Base-by-base conservation (phyloP, 176 grass and related monocot genomes). In the Metroxylon sagu region DNA sequence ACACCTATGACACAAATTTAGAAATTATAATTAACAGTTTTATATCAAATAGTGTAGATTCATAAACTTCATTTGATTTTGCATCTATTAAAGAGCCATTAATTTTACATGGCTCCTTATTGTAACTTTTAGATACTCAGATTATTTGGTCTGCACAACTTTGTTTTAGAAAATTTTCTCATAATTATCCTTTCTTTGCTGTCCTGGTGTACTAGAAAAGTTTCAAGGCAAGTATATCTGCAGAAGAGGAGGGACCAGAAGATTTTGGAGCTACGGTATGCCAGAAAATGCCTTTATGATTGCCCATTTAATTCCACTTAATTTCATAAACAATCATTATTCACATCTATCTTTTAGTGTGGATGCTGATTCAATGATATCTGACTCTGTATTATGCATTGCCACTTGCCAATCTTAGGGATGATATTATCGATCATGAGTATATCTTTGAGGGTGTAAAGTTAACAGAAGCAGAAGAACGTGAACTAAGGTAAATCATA, bases 161-260 rank as follows among this genome's bases (percentile, higher is more conserved):
- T 10, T 43, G 8, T 2, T 43, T 43, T 43, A 43, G 35, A 43
- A 43, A 43, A 43, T 43, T 43, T 2, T 43, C 35, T 43, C 8
- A 43, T 43, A 43, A 43, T 78, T 25, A 59, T 2, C 62, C 54
- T 43, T 56, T n/a, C 4, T 55, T 69, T 61, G 35, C 35, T 2
- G 35, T 43, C 35, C 57, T 53, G 49, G 3, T 84, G 69, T 14
- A 43, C 19, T 80, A 90, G 86, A 76, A 90, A 90, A 68, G 73
- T 71, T 62, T 96, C 91, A 56, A 96, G 86, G 79, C 91, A 89
- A 28, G 80, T 74, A 4, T 96, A 90, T 77, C 72, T 96, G 61
- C 74, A 75, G 64, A 96, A 90, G 62, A 74, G 91, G 71, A 82
- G 87, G 77, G 83, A 90, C 69, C 89, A 96, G 61, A 96, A 96